Percentiles rank a stretch among this genome's conserved stretches.
phyloP scores from a whole-genome alignment of 176 grass and related monocot genomes.

The Avena eriantha region DNA sequence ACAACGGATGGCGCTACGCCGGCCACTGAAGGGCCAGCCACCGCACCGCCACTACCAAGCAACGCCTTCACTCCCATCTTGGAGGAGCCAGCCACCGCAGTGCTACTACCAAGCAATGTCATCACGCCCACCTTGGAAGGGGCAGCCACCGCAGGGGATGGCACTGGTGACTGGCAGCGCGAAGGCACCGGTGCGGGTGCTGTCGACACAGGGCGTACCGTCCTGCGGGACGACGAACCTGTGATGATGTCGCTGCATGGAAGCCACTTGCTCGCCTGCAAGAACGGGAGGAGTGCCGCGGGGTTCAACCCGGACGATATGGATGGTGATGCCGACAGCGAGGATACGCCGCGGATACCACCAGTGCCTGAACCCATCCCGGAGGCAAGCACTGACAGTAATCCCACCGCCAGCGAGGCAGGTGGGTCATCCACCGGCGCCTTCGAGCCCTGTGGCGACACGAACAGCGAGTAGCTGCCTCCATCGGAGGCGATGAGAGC shows the following conservation, averaged over 20 bases:
- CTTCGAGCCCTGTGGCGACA: constrained; percentile 31
- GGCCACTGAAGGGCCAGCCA: constrained; percentile 45
- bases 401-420: constrained; percentile 48
- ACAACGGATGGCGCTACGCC: constrained; percentile 24
- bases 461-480: constrained; percentile 37
- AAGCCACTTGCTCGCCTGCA: constrained; percentile 85
- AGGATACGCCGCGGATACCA: constrained; percentile 30
- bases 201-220: constrained; percentile 20
- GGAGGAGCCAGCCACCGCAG: constrained; percentile 43
- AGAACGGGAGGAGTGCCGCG: constrained; percentile 72
- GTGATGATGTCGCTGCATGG: constrained; percentile 72
- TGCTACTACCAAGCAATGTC: not conserved
- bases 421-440: constrained; percentile 29
- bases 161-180: constrained; percentile 25
- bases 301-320: constrained; percentile 69
- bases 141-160: constrained; percentile 49
- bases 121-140: constrained; percentile 51
- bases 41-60: constrained; percentile 6
- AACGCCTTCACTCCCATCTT: constrained; percentile 39
- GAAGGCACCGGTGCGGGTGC: not conserved
- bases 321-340: constrained; percentile 62
- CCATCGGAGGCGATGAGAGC: not conserved
- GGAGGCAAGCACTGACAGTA: constrained; percentile 59
- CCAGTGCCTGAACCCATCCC: constrained; percentile 48
- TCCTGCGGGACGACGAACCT: constrained; percentile 27